Base-by-base conservation (phyloP, 1,284 basidiomycete species). In the Marasmius tenuissimus region DNA sequence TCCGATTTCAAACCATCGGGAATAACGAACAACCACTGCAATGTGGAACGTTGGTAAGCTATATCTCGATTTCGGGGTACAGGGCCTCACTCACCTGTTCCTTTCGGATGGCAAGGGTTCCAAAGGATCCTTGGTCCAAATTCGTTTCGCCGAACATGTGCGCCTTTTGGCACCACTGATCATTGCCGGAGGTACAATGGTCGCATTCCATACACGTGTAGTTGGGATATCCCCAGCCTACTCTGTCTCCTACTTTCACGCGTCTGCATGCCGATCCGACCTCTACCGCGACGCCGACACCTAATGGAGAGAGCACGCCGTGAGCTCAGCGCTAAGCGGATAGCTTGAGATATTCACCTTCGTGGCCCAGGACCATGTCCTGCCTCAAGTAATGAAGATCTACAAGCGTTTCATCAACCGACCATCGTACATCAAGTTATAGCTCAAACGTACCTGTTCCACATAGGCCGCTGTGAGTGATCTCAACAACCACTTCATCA, bases 221-320 rank as follows among this genome's bases (percentile, higher is more conserved):
- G 45, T 68, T 69, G 22, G 63, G 62, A 55, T 67, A 70, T 10
- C 71, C 69, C 70, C 70, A 70, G 18, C 71, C 70, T 1, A 69
- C 71, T 20, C 68, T 35, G 22, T 72, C 69, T 27, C 70, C 70
- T 27, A 81, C 75, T 70, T 83, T 82, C 74, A 86, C 79, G 58
- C 76, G 79, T 50, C 73, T 76, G 57, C 85, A 83, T 40, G 79
- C 75, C 35, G 75, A 68, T 6, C 82, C 82, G 58, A 84, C 75
- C 52, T 78, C 75, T 45, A 77, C 73, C 58, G 83, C 85, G 10
- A 73, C 77, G 22, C 86, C 85, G 58, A 85, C 39, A 22, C 62
- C 62, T 63, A 18, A n/a, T 34, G n/a, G 20, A 27, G 27, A 48
- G 12, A 33, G 16, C 11, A 54, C 35, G 54, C 34, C n/a, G 5